A percentile compares a stretch with the other conserved stretches of the same genome.
Evolutionary conservation across 2,329 filamentous ascomycete genomes (phyloP).

Genomic region (Pestalotiopsis sp.): DNA sequence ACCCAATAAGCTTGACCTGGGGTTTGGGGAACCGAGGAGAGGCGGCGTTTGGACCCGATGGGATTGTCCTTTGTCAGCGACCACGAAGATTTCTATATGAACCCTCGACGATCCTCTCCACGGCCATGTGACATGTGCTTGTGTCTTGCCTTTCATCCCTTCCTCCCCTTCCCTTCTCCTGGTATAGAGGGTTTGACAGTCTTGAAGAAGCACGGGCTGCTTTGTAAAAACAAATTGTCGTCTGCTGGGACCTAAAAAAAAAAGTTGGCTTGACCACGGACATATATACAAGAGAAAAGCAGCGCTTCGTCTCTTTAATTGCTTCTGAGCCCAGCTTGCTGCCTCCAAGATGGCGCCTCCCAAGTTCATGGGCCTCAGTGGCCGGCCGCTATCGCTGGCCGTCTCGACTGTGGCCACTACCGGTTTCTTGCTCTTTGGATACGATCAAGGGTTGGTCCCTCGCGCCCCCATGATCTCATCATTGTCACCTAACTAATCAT

Average conservation of each 20-base stretch:
- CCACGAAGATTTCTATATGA: background rate
- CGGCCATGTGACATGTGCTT: background rate
- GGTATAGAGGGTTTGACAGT: background rate
- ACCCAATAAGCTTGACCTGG: background rate
- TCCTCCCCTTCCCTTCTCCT: background rate
- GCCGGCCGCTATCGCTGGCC: slow-evolving; percentile 55
- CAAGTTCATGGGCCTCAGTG: slow-evolving; percentile 60
- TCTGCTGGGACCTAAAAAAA: background rate
- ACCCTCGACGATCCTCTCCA: background rate
- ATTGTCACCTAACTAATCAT: background rate
- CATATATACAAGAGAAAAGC: background rate
- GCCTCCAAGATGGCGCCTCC: slow-evolving; percentile 49
- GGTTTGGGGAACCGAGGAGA: background rate
- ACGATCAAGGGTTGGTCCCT: slow-evolving; percentile 49
- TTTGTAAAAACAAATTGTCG: background rate
- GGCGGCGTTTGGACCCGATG: background rate
- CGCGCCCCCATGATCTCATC: background rate
- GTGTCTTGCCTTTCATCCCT: background rate
- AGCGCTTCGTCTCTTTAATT: background rate
- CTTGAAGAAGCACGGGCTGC: background rate
- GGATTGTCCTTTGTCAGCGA: slow-evolving; percentile 5
- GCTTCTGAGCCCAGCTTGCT: background rate
- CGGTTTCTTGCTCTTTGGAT: slow-evolving; percentile 63
- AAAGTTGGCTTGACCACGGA: background rate
- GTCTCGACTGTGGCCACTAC: slow-evolving; percentile 66